Conservation (phyloP, 2,329 filamentous ascomycete species). For the Cercospora sesami region DNA sequence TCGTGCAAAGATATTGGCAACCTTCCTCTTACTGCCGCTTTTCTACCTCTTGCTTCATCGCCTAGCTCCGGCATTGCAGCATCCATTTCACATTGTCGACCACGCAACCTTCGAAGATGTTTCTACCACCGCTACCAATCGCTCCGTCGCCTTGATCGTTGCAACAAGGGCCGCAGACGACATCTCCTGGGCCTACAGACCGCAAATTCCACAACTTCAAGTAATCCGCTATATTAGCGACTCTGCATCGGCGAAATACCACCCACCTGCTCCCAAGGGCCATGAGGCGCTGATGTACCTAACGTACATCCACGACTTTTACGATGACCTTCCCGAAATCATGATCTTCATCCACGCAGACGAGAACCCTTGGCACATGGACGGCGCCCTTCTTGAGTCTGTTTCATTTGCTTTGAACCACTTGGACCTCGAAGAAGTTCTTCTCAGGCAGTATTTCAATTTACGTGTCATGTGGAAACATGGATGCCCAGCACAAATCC, state of each 20-base stretch:
- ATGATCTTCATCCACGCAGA: slow-evolving; percentile 27
- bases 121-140: slow-evolving; percentile 1
- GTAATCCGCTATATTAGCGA: slow-evolving; percentile 29
- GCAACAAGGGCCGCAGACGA: slow-evolving; percentile 24
- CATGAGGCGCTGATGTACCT: slow-evolving; percentile 30
- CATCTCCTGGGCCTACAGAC: slow-evolving; percentile 24
- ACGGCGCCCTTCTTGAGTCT: slow-evolving; percentile 20
- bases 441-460: slow-evolving; percentile 26
- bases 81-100: background rate
- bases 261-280: slow-evolving; percentile 22
- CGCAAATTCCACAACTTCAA: slow-evolving; percentile 23
- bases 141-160: slow-evolving; percentile 24
- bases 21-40: slow-evolving; percentile 4
- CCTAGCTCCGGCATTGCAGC: slow-evolving; percentile 9
- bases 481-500: slow-evolving; percentile 27
- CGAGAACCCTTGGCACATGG: slow-evolving; percentile 27
- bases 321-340: slow-evolving; percentile 25
- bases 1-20: background rate
- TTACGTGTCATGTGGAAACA: slow-evolving; percentile 27
- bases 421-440: slow-evolving; percentile 26
- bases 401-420: slow-evolving; percentile 23
- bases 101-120: background rate
- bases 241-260: slow-evolving; percentile 21
- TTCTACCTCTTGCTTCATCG: slow-evolving; percentile 10
- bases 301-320: slow-evolving; percentile 29